Percentiles rank a stretch among this genome's conserved stretches.
Evolutionary conservation across 2,329 filamentous ascomycete species (phyloP).

Genomic region (Xylaria arbuscula): DNA sequence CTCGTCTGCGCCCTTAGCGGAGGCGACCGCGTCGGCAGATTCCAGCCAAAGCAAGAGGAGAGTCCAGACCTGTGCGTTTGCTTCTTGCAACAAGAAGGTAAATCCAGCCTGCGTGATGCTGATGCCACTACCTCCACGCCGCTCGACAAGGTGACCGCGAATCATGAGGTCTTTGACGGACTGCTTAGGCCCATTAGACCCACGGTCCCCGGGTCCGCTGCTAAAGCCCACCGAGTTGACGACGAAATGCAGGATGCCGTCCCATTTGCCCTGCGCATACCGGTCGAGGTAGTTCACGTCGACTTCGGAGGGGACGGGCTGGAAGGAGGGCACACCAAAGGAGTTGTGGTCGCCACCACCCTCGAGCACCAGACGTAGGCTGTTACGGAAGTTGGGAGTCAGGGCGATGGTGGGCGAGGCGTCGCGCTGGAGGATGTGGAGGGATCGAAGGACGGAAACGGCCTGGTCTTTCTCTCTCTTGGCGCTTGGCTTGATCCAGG

Average conservation of each 20-base stretch:
- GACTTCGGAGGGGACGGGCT: conserved; percentile 70
- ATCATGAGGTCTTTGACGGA: conserved; percentile 88
- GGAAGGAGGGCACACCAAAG: conserved; percentile 85
- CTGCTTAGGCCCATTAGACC: conserved; percentile 69
- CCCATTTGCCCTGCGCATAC: conserved; percentile 91
- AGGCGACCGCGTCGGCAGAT: conserved; percentile 71
- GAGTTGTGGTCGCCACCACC: conserved; percentile 87
- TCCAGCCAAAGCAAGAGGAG: conserved; percentile 93
- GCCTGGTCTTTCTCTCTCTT: conserved; percentile 83
- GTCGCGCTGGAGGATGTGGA: conserved; percentile 87
- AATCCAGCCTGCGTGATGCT: conserved; percentile 94
- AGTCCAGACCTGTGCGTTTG: conserved; percentile 97
- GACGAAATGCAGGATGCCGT: conserved; percentile 94
- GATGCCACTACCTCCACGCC: conserved; percentile 60
- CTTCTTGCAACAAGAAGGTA: conserved; percentile 92
- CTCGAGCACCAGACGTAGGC: conserved; percentile 86
- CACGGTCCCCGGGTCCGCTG: conserved; percentile 48
- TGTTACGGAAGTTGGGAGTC: conserved; percentile 83
- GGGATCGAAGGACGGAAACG: conserved; percentile 79
- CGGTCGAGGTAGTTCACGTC: conserved; percentile 80
- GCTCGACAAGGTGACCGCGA: conserved; percentile 82
- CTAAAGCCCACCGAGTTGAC: conserved; percentile 77
- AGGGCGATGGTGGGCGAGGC: conserved; percentile 78
- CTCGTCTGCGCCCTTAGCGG: conserved; percentile 50
- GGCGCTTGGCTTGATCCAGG: conserved; percentile 79